Percentiles rank a stretch among this genome's conserved stretches.
Conservation (phyloP, 2,329 filamentous ascomycete genomes). For the Botrytis cinerea region DNA sequence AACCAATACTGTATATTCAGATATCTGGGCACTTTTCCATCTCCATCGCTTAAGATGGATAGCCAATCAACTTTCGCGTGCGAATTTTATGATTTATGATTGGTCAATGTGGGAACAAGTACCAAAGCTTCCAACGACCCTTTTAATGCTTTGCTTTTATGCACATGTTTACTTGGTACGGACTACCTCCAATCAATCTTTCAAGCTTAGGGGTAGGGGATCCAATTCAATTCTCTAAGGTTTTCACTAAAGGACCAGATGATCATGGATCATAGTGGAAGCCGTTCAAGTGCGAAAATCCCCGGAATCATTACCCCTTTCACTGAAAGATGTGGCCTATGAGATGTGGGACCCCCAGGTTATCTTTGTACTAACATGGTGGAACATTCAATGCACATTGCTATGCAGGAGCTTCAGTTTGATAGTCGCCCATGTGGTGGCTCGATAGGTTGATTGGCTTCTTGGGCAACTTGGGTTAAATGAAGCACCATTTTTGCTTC, state of each 20-base stretch:
- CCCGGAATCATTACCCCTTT: not conserved
- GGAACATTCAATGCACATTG: not conserved
- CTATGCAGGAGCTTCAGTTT: not conserved
- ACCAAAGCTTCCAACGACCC: constrained; percentile 15
- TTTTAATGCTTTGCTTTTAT: constrained; percentile 10
- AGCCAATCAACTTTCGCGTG: constrained; percentile 24
- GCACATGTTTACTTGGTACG: constrained; percentile 14
- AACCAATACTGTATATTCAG: not conserved
- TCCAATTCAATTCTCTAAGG: not conserved
- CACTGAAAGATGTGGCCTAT: not conserved
- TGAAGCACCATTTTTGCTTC: not conserved
- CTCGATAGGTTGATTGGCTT: constrained; percentile 7
- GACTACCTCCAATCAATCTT: constrained; percentile 9
- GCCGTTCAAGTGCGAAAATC: not conserved
- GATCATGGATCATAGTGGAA: not conserved
- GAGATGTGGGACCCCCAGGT: not conserved
- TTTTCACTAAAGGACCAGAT: not conserved
- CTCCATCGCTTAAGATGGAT: constrained; percentile 7
- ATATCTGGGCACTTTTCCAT: not conserved
- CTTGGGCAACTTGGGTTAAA: not conserved
- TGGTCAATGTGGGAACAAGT: constrained; percentile 20
- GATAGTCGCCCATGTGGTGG: not conserved
- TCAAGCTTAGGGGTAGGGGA: not conserved
- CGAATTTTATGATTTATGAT: constrained; percentile 28
- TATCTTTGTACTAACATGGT: not conserved